Conservation (phyloP, 495 filamentous ascomycete genomes). For the Podospora sp. region DNA sequence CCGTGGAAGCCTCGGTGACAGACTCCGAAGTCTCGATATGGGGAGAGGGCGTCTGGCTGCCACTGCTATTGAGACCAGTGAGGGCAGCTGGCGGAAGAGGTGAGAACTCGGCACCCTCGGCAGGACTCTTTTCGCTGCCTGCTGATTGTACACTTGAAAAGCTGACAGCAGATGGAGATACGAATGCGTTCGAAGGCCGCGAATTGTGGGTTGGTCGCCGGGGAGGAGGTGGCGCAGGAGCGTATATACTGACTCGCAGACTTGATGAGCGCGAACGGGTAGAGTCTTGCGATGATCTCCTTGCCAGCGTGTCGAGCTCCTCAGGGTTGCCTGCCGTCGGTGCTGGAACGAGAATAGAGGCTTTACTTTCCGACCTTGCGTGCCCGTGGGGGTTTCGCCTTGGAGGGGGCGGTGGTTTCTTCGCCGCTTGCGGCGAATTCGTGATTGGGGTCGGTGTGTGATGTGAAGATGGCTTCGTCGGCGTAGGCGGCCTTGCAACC, state of each 20-base stretch:
- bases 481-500: constrained; percentile 35
- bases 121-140: constrained; percentile 20
- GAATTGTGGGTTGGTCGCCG: constrained; percentile 40
- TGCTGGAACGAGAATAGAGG: constrained; percentile 26
- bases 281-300: constrained; percentile 49
- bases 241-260: constrained; percentile 37
- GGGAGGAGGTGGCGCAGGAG: constrained; percentile 49
- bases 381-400: constrained; percentile 50
- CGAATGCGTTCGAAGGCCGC: constrained; percentile 31
- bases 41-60: constrained; percentile 1
- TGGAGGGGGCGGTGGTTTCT: constrained; percentile 52
- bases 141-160: constrained; percentile 18
- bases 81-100: not conserved
- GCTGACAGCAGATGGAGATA: constrained; percentile 19
- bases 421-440: constrained; percentile 26
- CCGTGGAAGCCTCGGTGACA: not conserved
- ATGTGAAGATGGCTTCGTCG: constrained; percentile 39
- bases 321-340: constrained; percentile 29
- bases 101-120: constrained; percentile 14
- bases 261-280: constrained; percentile 46
- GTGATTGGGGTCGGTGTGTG: constrained; percentile 20
- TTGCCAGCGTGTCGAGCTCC: constrained; percentile 37
- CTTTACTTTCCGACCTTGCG: constrained; percentile 42
- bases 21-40: not conserved
- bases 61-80: not conserved